Base-by-base conservation (phyloP, 1,284 basidiomycete species). In the Sanghuangporus baumii region DNA sequence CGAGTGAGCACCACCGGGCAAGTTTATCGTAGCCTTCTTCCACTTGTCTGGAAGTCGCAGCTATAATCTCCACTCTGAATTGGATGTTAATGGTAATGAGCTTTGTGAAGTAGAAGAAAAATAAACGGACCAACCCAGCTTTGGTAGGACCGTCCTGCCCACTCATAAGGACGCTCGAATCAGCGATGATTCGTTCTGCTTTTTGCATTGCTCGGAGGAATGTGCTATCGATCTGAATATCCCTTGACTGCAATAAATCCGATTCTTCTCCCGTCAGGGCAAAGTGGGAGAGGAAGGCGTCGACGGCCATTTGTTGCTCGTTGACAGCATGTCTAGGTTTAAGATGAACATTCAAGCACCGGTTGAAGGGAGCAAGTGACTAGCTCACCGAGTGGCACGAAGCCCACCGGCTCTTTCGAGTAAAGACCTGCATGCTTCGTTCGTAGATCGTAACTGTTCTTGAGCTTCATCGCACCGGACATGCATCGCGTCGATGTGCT, bases 21-120 rank as follows among this genome's bases (percentile, higher is more conserved):
- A 97, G 83, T 76, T 97, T 98, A 63, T 92, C 86, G 73, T 94
- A 96, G 1, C 88, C 95, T 64, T 89, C 86, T 70, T 98, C 94
- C 55, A 98, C 85, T 66, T 93, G 84, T 9, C 86, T 79, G 0
- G 89, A 87, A 0, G 93, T 96, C 9, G 85, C 78, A 0, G 88
- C 77, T 86, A 98, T 93, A 63, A 98, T 94, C 70, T 98, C 95
- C 58, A 91, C 75, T 2, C 93, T 95, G 69, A 43, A 61, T 61
- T 55, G 50, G 11, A 36, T 43, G 26, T 47, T 55, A 65, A 36
- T 43, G 20, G 46, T 55, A 65, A 6, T 40, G n/a, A 12, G 26
- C 20, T 46, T 46, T 46, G 41, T 31, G 34, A 23, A 52, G 59
- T n/a, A n/a, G 37, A 37, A 43, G 26, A 8, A 1, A 37, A 3